A percentile compares a stretch with the other conserved stretches of the same genome.
phyloP scores from a whole-genome alignment of 1,284 basidiomycete species.

The Volvariella volvacea region DNA sequence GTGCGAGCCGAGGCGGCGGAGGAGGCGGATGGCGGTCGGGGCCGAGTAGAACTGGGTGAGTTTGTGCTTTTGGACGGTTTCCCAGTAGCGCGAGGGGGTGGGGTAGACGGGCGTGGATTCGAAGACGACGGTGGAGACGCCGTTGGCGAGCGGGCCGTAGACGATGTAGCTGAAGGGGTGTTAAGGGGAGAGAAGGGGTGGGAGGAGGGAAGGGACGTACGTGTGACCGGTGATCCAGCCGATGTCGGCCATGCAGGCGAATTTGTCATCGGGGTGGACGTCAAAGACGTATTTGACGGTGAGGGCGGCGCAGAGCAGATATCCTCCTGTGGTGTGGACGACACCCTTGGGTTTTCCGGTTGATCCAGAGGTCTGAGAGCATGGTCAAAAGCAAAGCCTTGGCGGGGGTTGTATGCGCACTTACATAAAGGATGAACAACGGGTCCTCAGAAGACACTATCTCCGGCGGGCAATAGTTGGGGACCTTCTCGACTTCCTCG shows the following conservation, averaged over 20 bases:
- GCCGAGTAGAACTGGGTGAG: constrained; percentile 94
- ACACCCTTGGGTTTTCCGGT: constrained; percentile 98
- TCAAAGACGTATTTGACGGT: constrained; percentile 97
- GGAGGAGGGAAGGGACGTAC: constrained; percentile 28
- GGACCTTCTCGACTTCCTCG: constrained; percentile 80
- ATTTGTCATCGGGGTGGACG: constrained; percentile 86
- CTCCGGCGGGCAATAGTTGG: constrained; percentile 87
- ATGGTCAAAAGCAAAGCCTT: neutral
- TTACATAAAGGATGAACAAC: constrained; percentile 94
- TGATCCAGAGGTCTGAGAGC: constrained; percentile 75
- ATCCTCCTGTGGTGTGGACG: constrained; percentile 92
- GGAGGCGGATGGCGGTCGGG: constrained; percentile 88
- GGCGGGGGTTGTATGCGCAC: constrained; percentile 29
- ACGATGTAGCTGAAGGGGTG: constrained; percentile 69
- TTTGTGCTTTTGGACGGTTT: constrained; percentile 90
- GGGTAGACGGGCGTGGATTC: constrained; percentile 98
- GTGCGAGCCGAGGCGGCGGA: constrained; percentile 81
- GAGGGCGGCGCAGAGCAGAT: constrained; percentile 83
- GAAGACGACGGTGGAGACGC: constrained; percentile 90
- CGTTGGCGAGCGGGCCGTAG: constrained; percentile 91
- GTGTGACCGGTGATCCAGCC: constrained; percentile 99
- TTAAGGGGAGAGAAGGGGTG: constrained; percentile 6
- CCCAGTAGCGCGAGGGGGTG: constrained; percentile 94
- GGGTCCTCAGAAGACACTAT: constrained; percentile 90
- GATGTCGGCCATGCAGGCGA: constrained; percentile 98